phyloP scores from a whole-genome alignment of 805 yeast genomes.

The Kodamaea lidongshanica region DNA sequence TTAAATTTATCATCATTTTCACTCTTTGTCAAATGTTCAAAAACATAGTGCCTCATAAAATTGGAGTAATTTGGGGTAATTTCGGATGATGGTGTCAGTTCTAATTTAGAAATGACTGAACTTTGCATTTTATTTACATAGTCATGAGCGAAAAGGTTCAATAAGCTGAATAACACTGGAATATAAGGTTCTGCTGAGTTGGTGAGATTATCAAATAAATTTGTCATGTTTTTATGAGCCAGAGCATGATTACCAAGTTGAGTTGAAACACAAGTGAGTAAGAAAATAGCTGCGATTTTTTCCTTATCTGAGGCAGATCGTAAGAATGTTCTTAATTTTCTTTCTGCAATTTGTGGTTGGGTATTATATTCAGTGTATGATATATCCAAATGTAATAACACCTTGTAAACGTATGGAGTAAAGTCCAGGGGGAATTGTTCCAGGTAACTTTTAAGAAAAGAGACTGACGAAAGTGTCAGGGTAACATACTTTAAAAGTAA shows the following conservation, averaged over 20 bases:
- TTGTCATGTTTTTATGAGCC: no score
- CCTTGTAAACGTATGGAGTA: constrained; percentile 23
- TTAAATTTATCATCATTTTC: constrained; percentile 12
- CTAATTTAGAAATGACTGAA: constrained; percentile 2
- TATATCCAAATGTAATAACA: constrained; percentile 25
- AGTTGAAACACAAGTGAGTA: constrained; percentile 24
- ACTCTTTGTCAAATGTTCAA: constrained; percentile 21
- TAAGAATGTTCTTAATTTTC: constrained; percentile 3
- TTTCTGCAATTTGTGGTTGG: constrained; percentile 10
- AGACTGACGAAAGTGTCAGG: constrained; percentile 18
- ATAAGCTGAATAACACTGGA: no score
- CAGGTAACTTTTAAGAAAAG: constrained; percentile 15
- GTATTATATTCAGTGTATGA: constrained; percentile 20
- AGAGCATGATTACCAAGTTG: no score
- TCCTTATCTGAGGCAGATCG: constrained; percentile 8
- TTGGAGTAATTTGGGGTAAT: constrained; percentile 17
- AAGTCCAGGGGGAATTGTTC: constrained; percentile 26
- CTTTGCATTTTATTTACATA: no score
- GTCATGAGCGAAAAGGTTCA: no score
- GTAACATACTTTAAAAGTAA: constrained; percentile 35
- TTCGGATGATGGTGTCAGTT: constrained; percentile 1
- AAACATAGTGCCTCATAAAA: constrained; percentile 25
- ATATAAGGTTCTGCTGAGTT: no score
- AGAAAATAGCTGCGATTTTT: constrained; percentile 22
- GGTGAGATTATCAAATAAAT: no score